Evolutionary conservation across 2,329 filamentous ascomycete genomes (phyloP).

Genomic region (Trichoderma cornu-damae): DNA sequence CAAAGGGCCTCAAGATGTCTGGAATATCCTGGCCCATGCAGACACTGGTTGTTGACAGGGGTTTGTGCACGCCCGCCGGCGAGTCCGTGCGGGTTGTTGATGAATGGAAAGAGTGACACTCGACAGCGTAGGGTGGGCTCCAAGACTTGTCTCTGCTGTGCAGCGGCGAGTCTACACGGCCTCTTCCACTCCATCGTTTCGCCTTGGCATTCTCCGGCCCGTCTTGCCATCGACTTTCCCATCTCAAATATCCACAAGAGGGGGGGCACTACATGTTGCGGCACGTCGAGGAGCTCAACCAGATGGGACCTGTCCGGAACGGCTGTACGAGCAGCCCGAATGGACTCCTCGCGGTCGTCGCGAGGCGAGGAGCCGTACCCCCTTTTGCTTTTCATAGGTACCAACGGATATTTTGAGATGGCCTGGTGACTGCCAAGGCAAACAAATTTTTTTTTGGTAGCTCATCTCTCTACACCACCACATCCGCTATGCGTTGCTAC

Average conservation of each 20-base stretch:
- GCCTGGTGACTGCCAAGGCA: constrained; percentile 1
- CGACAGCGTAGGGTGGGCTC: constrained; percentile 31
- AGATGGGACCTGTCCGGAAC: not conserved
- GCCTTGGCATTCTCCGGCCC: constrained; percentile 1
- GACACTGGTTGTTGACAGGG: constrained; percentile 44
- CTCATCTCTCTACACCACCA: constrained; percentile 25
- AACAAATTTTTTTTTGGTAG: constrained; percentile 22
- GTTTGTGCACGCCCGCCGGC: constrained; percentile 20
- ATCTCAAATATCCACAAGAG: not conserved
- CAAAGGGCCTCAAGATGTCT: constrained; percentile 33
- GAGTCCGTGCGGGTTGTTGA: constrained; percentile 4
- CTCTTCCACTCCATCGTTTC: constrained; percentile 15
- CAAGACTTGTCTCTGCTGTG: constrained; percentile 29
- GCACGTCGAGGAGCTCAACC: constrained; percentile 4
- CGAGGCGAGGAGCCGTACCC: not conserved
- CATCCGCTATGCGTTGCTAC: not conserved
- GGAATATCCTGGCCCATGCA: constrained; percentile 33
- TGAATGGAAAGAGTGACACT: constrained; percentile 28
- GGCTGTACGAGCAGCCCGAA: not conserved
- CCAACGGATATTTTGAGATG: not conserved
- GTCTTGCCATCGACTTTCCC: not conserved
- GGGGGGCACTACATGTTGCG: not conserved
- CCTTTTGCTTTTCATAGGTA: not conserved
- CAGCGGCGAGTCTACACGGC: constrained; percentile 26
- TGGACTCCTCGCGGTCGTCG: not conserved